Evolutionary conservation across 352 stramenopile species (phyloP).

Genomic region (Halophytophthora batemanensis): DNA sequence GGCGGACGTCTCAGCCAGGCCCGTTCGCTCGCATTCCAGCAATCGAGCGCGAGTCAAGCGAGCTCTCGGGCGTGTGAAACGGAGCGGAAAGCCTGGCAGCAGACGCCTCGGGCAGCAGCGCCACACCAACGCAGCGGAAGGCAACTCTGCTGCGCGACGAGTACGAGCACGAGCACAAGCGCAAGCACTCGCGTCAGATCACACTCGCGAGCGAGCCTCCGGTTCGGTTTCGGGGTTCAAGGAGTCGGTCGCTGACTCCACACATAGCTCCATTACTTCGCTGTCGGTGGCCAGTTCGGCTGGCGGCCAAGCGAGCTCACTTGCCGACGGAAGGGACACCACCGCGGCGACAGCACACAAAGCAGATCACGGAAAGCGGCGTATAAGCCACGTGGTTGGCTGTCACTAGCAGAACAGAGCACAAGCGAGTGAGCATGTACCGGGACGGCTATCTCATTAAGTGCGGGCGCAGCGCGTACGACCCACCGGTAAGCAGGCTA

Average conservation of each 20-base stretch:
- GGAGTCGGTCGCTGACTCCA: conserved; percentile 1
- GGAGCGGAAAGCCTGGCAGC: too few species aligned
- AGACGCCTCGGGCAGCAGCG: too few species aligned
- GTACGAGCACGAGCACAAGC: too few species aligned
- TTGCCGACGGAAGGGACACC: neutral
- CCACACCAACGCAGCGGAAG: too few species aligned
- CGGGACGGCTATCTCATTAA: conserved; percentile 78
- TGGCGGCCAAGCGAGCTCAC: neutral
- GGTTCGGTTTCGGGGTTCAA: too few species aligned
- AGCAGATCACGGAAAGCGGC: conserved; percentile 11
- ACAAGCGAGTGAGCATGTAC: conserved; percentile 44
- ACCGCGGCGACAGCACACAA: neutral
- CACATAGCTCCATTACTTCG: neutral
- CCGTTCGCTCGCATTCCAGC: too few species aligned
- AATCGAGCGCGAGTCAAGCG: too few species aligned
- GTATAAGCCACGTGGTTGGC: neutral
- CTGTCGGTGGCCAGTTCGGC: conserved; percentile 8
- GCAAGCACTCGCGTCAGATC: too few species aligned
- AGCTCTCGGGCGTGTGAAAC: too few species aligned
- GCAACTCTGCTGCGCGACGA: too few species aligned
- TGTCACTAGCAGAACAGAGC: neutral
- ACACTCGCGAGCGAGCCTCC: too few species aligned
- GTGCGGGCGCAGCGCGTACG: conserved; percentile 44
- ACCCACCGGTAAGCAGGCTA: conserved; percentile 35
- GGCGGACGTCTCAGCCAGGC: too few species aligned